Conservation (phyloP, 1,284 basidiomycete genomes). For the Sanghuangporus weigelae region DNA sequence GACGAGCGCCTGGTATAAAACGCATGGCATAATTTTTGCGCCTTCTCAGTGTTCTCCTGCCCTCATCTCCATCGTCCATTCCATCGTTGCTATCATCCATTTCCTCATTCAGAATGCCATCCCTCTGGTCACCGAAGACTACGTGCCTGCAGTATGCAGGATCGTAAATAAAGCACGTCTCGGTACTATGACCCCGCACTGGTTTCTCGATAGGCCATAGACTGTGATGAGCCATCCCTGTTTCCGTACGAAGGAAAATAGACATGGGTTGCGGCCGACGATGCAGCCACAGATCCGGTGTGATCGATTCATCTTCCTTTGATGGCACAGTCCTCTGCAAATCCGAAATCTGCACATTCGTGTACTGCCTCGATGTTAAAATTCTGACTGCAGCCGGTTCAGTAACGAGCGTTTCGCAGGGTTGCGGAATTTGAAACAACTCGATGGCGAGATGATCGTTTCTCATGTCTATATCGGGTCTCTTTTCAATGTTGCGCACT, state of each 20-base stretch:
- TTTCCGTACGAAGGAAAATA: slow-evolving; percentile 37
- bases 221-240: slow-evolving; percentile 34
- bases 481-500: slow-evolving; percentile 38
- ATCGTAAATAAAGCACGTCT: not conserved
- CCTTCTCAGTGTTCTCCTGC: not conserved
- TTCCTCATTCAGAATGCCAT: not conserved
- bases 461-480: slow-evolving; percentile 25
- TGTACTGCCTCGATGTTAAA: slow-evolving; percentile 24
- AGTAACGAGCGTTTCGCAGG: slow-evolving; percentile 20
- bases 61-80: not conserved
- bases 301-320: slow-evolving; percentile 29
- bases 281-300: slow-evolving; percentile 25
- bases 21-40: slow-evolving; percentile 2
- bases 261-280: slow-evolving; percentile 45
- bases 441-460: slow-evolving; percentile 18
- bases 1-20: slow-evolving; percentile 43
- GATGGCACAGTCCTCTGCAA: slow-evolving; percentile 30
- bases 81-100: not conserved
- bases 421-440: slow-evolving; percentile 21
- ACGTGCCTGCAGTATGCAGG: not conserved
- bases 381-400: slow-evolving; percentile 23
- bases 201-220: slow-evolving; percentile 31
- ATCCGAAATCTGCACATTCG: slow-evolving; percentile 49
- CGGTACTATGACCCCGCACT: not conserved
- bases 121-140: not conserved